Conservation (phyloP, 805 yeast genomes). For the Ogataea trehalophila region DNA sequence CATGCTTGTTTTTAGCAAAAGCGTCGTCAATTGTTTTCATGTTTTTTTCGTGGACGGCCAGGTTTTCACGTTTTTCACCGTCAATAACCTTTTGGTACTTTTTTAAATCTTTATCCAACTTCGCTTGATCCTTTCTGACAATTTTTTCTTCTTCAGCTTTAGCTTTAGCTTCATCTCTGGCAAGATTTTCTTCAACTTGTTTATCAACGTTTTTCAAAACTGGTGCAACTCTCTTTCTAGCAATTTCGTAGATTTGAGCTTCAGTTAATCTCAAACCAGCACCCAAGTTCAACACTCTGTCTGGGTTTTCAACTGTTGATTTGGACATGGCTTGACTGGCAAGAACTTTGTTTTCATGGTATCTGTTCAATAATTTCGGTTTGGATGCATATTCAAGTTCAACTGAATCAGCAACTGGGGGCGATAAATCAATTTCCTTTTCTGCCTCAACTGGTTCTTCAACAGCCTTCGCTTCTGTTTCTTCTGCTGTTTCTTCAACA, state of each 20-base stretch:
- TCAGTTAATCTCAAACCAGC: slow-evolving; percentile 51
- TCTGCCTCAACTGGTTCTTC: slow-evolving; percentile 14
- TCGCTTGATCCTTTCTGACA: slow-evolving; percentile 27
- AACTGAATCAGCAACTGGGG: slow-evolving; percentile 32
- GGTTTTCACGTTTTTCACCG: slow-evolving; percentile 34
- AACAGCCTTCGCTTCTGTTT: slow-evolving; percentile 2
- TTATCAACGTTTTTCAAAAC: slow-evolving; percentile 46
- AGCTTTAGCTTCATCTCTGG: slow-evolving; percentile 36
- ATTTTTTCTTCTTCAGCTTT: slow-evolving; percentile 35
- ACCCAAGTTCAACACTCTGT: slow-evolving; percentile 46
- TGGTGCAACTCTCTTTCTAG: slow-evolving; percentile 51
- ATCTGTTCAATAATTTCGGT: slow-evolving; percentile 44
- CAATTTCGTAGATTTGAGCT: slow-evolving; percentile 50
- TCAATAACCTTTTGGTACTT: slow-evolving; percentile 35
- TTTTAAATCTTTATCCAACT: slow-evolving; percentile 34
- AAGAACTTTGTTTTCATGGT: slow-evolving; percentile 43
- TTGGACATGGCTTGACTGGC: slow-evolving; percentile 43
- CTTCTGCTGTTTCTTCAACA: slow-evolving; percentile 13
- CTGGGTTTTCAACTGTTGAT: slow-evolving; percentile 41
- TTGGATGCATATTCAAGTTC: slow-evolving; percentile 38
- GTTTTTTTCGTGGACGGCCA: slow-evolving; percentile 18
- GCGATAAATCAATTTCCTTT: slow-evolving; percentile 22
- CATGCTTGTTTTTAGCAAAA: slow-evolving; percentile 26
- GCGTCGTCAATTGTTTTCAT: slow-evolving; percentile 22
- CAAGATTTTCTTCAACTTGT: slow-evolving; percentile 40